Base-by-base conservation (phyloP, 768 basidiomycete species). In the Phanerochaete carnosa region DNA sequence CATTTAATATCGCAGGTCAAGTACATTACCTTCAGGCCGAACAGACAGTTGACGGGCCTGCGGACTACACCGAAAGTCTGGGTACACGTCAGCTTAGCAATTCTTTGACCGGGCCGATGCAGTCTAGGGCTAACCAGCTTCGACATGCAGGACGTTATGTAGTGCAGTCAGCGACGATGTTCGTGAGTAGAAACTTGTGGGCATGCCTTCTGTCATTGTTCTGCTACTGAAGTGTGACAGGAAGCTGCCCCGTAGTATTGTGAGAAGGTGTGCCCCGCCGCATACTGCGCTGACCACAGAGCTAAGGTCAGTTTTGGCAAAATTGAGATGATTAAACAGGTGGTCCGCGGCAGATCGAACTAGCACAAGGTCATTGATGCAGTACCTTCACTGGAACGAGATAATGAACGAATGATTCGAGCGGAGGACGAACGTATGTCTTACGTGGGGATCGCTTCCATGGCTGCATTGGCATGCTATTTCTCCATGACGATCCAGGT, bases 1-100 rank as follows among this genome's bases (percentile, higher is more conserved):
- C 82, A 26, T 1, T 92, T 77, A 2, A 89, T 73, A 0, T 90
- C 90, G 0, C 80, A 73, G 28, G 78, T 80, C 2, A 80, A 81
- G 0, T 71, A n/a, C 2, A 79, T 69, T 0, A 57, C 58, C 3
- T 64, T 12, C 9, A 75, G 78, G 1, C 82, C 82, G 0, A 69
- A 75, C 1, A 87, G 75, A 8, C 83, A 85, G 0, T 79, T 74
- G 19, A 68, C 13, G 0, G 83, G 81, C 55, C 79, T 79, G 2
- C 64, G 57, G 2, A 83, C 72, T 4, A 82, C 76, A 0, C 79
- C 74, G 22, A 89, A 75, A 0, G 89, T 90, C 87, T 90, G 61
- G 3, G 23, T 4, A 13, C 4, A 4, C 19, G 8, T 43, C 39
- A 43, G 39, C 29, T 33, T 4, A 1, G 22, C n/a, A n/a, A n/a